phyloP scores from a whole-genome alignment of 148 eudicot genomes.

The Fagopyrum esculentum region DNA sequence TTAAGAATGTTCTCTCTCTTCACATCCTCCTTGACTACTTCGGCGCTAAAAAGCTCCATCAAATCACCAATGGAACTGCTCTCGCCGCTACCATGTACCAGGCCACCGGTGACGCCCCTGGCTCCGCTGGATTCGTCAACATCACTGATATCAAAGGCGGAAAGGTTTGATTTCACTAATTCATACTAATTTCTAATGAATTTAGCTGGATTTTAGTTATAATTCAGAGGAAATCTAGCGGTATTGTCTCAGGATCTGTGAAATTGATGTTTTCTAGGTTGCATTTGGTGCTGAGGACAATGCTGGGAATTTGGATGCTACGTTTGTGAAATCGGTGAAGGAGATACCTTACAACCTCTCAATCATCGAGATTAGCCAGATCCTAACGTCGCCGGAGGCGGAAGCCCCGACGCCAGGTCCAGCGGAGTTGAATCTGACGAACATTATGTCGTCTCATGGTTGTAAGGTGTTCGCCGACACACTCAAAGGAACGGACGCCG shows the following conservation, averaged over 20 bases:
- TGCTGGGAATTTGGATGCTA: constrained; percentile 26
- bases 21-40: constrained; percentile 90
- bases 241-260: no score
- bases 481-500: constrained; percentile 35
- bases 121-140: constrained; percentile 78
- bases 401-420: constrained; percentile 70
- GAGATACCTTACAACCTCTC: constrained; percentile 77
- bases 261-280: constrained; percentile 20
- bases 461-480: constrained; percentile 84
- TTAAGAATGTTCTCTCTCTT: constrained; percentile 70
- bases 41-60: constrained; percentile 88
- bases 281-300: constrained; percentile 57
- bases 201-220: not conserved
- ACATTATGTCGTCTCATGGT: constrained; percentile 75
- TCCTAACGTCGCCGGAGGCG: constrained; percentile 50
- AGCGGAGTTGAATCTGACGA: constrained; percentile 48
- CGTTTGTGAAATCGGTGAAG: constrained; percentile 58
- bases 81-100: constrained; percentile 93
- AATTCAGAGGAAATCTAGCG: no score
- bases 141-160: constrained; percentile 84
- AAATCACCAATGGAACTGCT: constrained; percentile 74
- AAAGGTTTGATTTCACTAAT: constrained; percentile 16
- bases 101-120: constrained; percentile 80
- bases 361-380: constrained; percentile 60
- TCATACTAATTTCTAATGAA: not conserved